Percentiles rank a stretch among this genome's conserved stretches.
Conservation (phyloP, 1,284 basidiomycete species). For the Cerioporus squamosus region DNA sequence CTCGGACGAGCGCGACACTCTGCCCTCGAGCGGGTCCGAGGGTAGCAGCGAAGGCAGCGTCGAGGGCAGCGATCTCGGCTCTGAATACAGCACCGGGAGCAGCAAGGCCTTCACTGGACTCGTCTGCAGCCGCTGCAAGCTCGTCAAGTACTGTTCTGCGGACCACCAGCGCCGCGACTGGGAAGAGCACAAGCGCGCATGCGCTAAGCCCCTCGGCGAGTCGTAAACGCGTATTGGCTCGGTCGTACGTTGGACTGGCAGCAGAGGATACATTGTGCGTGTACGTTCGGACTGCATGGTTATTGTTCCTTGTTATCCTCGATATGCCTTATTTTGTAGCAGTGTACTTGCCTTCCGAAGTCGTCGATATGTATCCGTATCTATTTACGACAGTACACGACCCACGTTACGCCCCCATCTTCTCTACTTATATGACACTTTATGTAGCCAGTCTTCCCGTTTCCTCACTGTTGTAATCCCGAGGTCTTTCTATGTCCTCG, state of each 20-base stretch:
- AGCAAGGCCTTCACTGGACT: constrained; percentile 43
- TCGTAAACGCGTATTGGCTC: background rate
- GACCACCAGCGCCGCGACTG: constrained; percentile 74
- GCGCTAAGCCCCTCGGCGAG: constrained; percentile 45
- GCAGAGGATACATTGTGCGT: constrained; percentile 1
- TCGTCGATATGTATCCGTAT: constrained; percentile 13
- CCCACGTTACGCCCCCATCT: background rate
- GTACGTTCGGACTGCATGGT: background rate
- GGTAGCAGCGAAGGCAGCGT: constrained; percentile 45
- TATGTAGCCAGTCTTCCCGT: background rate
- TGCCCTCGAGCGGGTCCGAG: constrained; percentile 11
- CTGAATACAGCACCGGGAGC: constrained; percentile 12
- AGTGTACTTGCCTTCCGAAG: background rate
- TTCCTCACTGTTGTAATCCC: background rate
- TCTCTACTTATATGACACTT: background rate
- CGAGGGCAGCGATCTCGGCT: constrained; percentile 50
- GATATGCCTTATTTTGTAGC: background rate
- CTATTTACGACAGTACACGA: constrained; percentile 4
- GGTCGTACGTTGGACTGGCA: background rate
- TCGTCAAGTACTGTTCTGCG: constrained; percentile 74
- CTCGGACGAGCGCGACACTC: constrained; percentile 41
- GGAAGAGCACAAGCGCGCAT: constrained; percentile 73
- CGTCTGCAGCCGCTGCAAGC: constrained; percentile 72
- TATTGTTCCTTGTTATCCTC: background rate
- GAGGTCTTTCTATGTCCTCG: background rate